Conservation (phyloP, 2,329 filamentous ascomycete genomes). For the Diaporthe sp. region DNA sequence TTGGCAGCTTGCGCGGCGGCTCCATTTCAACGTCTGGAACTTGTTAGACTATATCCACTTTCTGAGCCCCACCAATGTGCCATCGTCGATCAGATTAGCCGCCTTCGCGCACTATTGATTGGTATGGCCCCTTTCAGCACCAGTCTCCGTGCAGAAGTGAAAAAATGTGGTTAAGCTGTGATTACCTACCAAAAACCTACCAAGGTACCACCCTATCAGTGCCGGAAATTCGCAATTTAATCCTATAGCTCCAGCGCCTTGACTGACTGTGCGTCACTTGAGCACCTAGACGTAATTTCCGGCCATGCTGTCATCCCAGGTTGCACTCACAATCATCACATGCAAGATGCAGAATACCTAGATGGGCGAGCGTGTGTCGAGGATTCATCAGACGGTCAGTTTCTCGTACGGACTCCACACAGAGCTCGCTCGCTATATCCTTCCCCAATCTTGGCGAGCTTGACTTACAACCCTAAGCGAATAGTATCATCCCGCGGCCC, state of each 20-base stretch:
- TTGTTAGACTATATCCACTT: constrained; percentile 16
- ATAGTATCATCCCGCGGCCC: background rate
- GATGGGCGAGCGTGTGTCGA: background rate
- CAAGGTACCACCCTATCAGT: background rate
- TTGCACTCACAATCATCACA: constrained; percentile 1
- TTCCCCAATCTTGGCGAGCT: background rate
- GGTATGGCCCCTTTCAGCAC: background rate
- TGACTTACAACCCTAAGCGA: background rate
- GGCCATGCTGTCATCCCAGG: background rate
- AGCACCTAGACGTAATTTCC: too few species aligned
- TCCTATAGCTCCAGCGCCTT: background rate
- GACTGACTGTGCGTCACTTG: background rate
- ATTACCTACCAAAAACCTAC: background rate
- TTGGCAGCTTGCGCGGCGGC: constrained; percentile 27
- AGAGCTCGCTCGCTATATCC: constrained; percentile 8
- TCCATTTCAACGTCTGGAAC: constrained; percentile 13
- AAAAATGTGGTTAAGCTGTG: background rate
- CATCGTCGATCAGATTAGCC: constrained; percentile 21
- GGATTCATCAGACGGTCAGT: background rate
- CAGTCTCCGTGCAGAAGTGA: background rate
- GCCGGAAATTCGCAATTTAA: background rate
- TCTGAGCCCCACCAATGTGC: constrained; percentile 2
- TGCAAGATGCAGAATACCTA: background rate
- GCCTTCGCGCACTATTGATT: background rate
- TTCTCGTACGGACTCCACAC: background rate